Conservation (phyloP, 805 yeast genomes). For the Priceomyces medius region DNA sequence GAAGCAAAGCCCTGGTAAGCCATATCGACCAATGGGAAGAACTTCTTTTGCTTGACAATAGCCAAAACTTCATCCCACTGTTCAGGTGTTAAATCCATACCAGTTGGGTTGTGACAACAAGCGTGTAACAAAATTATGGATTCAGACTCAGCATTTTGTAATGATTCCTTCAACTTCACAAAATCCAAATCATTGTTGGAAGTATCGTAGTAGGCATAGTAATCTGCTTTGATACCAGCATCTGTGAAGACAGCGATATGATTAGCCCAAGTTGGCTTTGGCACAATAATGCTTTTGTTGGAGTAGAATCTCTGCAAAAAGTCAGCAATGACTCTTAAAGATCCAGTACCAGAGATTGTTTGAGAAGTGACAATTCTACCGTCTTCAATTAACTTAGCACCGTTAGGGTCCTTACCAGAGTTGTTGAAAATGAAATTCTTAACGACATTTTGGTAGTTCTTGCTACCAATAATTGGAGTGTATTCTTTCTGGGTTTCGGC, state of each 20-base stretch:
- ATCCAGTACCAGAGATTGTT: conserved; percentile 94
- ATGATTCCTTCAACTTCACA: conserved; percentile 59
- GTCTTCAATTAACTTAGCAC: conserved; percentile 53
- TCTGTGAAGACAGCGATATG: conserved; percentile 77
- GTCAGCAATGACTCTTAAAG: conserved; percentile 80
- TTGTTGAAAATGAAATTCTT: conserved; percentile 70
- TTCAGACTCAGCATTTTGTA: conserved; percentile 54
- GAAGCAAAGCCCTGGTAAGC: conserved; percentile 96
- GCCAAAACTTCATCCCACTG: conserved; percentile 80
- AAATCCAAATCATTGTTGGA: conserved; percentile 61
- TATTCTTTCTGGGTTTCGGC: conserved; percentile 73
- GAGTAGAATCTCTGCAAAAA: conserved; percentile 64
- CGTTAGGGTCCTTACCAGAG: conserved; percentile 49
- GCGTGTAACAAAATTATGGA: conserved; percentile 81
- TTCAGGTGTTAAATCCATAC: conserved; percentile 79
- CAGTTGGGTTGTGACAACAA: conserved; percentile 97
- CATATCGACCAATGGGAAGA: conserved; percentile 84
- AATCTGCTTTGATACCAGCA: conserved; percentile 63
- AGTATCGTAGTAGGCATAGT: conserved; percentile 71
- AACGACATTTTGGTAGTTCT: conserved; percentile 64
- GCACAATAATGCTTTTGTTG: conserved; percentile 60
- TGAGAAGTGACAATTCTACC: conserved; percentile 79
- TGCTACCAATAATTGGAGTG: conserved; percentile 80
- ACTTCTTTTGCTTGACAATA: conserved; percentile 53
- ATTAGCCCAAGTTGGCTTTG: conserved; percentile 94